Base-by-base conservation (phyloP, 2,329 filamentous ascomycete genomes). In the Stachybotrys chartarum region DNA sequence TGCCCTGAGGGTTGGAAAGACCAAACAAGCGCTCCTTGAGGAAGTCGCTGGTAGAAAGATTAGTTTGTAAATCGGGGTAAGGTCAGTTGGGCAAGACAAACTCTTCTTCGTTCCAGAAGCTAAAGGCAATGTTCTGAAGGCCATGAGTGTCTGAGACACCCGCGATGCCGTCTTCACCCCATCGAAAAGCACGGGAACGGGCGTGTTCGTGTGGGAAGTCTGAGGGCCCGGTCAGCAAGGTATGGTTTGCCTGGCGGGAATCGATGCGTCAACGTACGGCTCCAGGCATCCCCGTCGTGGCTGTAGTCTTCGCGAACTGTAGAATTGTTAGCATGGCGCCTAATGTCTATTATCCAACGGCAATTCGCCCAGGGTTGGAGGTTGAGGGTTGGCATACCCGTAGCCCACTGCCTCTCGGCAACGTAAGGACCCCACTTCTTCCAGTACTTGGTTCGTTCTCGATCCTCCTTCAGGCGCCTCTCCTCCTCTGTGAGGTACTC, bases 41-140 rank as follows among this genome's bases (percentile, higher is more conserved):
- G 69, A 93, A 96, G 55, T 91, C 88, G 71, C 91, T 96, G 63
- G 18, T 18, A 24, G 24, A 44, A 30, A 50, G 53, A 68, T 83
- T 69, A 84, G 77, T 57, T 56, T 50, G n/a, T 46, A 35, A 31
- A 17, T 31, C 32, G 49, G 32, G 3, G 18, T 11, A 6, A 30
- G 3, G 30, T 7, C 3, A 35, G 5, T 10, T 5, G 5, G 12
- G 1, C 32, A 32, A 24, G 50, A 63, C 71, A 54, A 61, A 96
- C 91, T 97, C 93, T 76, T 97, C 85, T 71, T 91, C 92, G 70
- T 97, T 97, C 93, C 93, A 97, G 71, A 97, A 97, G 53, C 91
- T 85, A 78, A 97, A 97, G 4, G 89, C 90, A 71, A 97, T 88
- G 71, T 97, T 96, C 73, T 96, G 89, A 54, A 88, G 76, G 58